phyloP scores from a whole-genome alignment of 106 monocot genomes.

The Allium cepa region DNA sequence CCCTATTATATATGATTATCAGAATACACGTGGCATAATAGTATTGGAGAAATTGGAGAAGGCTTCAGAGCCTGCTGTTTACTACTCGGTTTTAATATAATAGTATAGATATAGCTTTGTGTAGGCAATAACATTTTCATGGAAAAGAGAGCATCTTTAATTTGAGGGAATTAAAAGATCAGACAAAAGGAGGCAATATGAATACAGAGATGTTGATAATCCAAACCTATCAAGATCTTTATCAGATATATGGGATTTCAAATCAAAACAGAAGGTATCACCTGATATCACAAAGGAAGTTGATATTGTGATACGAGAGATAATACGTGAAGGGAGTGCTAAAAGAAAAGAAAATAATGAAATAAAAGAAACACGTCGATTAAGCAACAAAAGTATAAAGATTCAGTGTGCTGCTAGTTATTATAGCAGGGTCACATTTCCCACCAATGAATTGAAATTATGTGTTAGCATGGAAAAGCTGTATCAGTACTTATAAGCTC shows the following conservation, averaged over 20 bases:
- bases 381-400: background rate
- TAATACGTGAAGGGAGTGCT: background rate
- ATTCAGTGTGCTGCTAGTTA: constrained; percentile 15
- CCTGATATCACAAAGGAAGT: background rate
- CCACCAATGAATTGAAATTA: background rate
- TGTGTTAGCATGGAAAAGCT: constrained; percentile 13
- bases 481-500: constrained; percentile 12
- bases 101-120: too few relatives aligned
- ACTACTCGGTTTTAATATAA: too few relatives aligned
- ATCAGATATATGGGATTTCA: constrained; percentile 12
- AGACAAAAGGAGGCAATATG: background rate
- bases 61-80: too few relatives aligned
- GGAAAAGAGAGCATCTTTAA: constrained; percentile 14
- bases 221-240: constrained; percentile 5
- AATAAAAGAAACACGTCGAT: background rate
- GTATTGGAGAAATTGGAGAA: too few relatives aligned
- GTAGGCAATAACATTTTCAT: background rate
- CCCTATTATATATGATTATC: too few relatives aligned
- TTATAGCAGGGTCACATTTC: background rate
- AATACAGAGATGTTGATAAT: background rate
- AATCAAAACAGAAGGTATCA: constrained; percentile 5
- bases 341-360: background rate
- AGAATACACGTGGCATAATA: too few relatives aligned
- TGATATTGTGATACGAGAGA: background rate
- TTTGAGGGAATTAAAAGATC: constrained; percentile 12